Evolutionary conservation across 495 filamentous ascomycete genomes (phyloP).

Genomic region (Bathelium albidoporum): DNA sequence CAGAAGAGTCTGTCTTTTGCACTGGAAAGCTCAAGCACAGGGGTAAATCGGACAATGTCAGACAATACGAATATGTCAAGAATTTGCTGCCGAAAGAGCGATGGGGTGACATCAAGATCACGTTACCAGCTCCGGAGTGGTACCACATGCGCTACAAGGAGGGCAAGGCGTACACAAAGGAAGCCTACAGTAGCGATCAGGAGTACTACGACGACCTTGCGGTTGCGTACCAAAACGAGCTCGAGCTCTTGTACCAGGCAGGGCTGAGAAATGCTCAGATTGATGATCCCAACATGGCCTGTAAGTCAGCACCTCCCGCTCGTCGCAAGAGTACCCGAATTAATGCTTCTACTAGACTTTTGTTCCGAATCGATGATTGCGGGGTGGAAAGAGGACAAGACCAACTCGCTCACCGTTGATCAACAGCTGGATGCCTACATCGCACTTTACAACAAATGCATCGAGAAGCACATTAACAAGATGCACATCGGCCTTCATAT

Average conservation of each 20-base stretch:
- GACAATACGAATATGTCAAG: constrained; percentile 29
- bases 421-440: constrained; percentile 66
- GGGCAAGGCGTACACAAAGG: constrained; percentile 24
- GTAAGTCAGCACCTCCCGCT: not conserved
- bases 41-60: constrained; percentile 24
- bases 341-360: constrained; percentile 32
- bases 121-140: constrained; percentile 28
- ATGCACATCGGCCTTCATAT: constrained; percentile 44
- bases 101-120: constrained; percentile 31
- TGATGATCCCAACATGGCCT: constrained; percentile 29
- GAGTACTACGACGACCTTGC: constrained; percentile 31
- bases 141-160: constrained; percentile 28
- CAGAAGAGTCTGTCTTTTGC: constrained; percentile 63
- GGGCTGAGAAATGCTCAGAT: constrained; percentile 20
- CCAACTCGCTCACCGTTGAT: constrained; percentile 49
- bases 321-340: not conserved
- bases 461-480: constrained; percentile 42
- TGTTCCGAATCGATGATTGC: constrained; percentile 53
- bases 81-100: constrained; percentile 24
- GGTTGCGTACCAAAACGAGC: constrained; percentile 28
- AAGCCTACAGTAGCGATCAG: constrained; percentile 27
- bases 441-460: constrained; percentile 62
- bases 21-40: constrained; percentile 27
- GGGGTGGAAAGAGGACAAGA: constrained; percentile 47
- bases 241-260: constrained; percentile 21